Evolutionary conservation across 2,329 filamentous ascomycete species (phyloP).

Genomic region (Ophiosphaerella narmari): DNA sequence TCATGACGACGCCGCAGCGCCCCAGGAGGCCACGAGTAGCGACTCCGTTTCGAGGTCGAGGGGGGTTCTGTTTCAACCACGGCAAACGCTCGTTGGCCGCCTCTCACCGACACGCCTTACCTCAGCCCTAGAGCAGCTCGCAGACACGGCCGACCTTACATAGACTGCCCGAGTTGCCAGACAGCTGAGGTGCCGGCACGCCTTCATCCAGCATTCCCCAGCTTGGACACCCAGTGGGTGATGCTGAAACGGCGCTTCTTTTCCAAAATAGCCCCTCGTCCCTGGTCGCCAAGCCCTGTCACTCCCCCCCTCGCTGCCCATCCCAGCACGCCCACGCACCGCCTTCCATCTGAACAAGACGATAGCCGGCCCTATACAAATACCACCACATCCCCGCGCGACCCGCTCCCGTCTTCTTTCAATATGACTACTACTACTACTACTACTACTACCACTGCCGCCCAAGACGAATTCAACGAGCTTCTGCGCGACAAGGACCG

Average conservation of each 20-base stretch:
- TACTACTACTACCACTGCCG: constrained; percentile 50
- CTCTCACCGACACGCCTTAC: constrained; percentile 10
- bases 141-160: constrained; percentile 8
- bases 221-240: constrained; percentile 5
- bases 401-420: constrained; percentile 20
- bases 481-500: constrained; percentile 54
- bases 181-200: not conserved
- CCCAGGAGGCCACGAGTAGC: constrained; percentile 16
- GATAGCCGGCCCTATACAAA: constrained; percentile 24
- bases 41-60: constrained; percentile 28
- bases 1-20: not conserved
- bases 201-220: constrained; percentile 1
- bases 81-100: constrained; percentile 18
- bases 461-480: constrained; percentile 58
- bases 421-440: constrained; percentile 46
- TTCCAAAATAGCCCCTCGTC: constrained; percentile 14
- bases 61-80: constrained; percentile 21
- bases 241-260: constrained; percentile 9
- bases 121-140: constrained; percentile 21
- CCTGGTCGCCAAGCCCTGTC: constrained; percentile 19
- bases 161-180: not conserved
- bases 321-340: constrained; percentile 2
- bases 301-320: constrained; percentile 7
- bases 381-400: constrained; percentile 20
- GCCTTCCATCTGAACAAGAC: constrained; percentile 11